Conservation (phyloP, 345 rosid genomes). For the Erodium maritimum region DNA sequence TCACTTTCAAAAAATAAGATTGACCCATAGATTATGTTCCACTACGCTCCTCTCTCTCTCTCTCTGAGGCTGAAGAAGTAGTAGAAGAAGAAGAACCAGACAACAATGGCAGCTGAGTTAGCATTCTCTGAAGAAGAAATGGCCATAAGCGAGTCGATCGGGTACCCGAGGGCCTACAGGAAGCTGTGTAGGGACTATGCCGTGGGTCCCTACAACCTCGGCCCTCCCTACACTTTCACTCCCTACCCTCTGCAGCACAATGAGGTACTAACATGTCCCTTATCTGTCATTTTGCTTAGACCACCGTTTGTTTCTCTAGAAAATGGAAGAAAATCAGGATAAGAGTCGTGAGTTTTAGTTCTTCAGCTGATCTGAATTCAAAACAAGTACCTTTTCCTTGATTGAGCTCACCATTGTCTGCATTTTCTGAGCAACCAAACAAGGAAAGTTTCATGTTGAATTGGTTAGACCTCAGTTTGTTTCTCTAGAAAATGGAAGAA, state of each 20-base stretch:
- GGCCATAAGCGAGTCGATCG: conserved; percentile 49
- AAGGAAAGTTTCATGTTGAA: background rate
- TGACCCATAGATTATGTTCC: background rate
- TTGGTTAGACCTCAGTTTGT: background rate
- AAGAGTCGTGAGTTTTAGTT: background rate
- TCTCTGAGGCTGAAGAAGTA: background rate
- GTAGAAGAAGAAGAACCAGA: conserved; percentile 4
- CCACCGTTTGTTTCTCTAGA: background rate
- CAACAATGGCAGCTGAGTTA: conserved; percentile 25
- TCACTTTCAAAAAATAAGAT: background rate
- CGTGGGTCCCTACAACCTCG: conserved; percentile 25
- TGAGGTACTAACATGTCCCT: conserved; percentile 25
- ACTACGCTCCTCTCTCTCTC: background rate
- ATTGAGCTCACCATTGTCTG: background rate
- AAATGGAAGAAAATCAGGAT: background rate
- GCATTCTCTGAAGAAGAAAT: conserved; percentile 44
- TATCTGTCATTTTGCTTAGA: background rate
- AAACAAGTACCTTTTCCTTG: background rate
- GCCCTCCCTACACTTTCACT: conserved; percentile 71
- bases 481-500: background rate
- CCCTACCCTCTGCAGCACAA: conserved; percentile 48
- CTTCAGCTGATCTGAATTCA: background rate
- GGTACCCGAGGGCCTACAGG: conserved; percentile 70
- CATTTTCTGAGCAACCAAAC: background rate
- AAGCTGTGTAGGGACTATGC: conserved; percentile 47